Evolutionary conservation across 2,329 filamentous ascomycete genomes (phyloP).

Genomic region (Fusarium goolgardi): DNA sequence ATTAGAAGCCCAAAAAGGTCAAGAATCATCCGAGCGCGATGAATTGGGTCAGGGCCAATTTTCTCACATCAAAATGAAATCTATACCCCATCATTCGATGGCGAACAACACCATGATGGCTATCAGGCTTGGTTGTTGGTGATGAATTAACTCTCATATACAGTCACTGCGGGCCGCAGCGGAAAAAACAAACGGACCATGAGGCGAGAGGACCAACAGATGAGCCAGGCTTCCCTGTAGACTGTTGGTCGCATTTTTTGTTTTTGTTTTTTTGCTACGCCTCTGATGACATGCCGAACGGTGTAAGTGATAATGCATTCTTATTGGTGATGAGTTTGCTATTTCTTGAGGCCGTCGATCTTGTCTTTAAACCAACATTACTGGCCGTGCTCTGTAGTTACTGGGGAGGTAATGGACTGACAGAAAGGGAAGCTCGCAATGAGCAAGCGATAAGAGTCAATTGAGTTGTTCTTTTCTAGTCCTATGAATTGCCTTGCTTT

Average conservation of each 20-base stretch:
- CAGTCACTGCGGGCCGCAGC: slow-evolving; percentile 30
- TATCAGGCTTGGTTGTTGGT: slow-evolving; percentile 28
- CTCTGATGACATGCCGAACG: not conserved
- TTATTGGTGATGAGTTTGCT: slow-evolving; percentile 11
- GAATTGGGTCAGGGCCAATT: not conserved
- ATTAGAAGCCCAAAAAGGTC: slow-evolving; percentile 21
- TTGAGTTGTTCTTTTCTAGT: not conserved
- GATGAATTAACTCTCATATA: slow-evolving; percentile 28
- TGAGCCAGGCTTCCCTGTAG: slow-evolving; percentile 19
- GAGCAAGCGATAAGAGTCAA: not conserved
- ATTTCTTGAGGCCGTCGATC: slow-evolving; percentile 1
- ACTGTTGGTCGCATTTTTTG: not conserved
- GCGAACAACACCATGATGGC: slow-evolving; percentile 20
- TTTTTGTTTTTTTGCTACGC: slow-evolving; percentile 12
- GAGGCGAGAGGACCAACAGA: slow-evolving; percentile 25
- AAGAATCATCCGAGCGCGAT: slow-evolving; percentile 19
- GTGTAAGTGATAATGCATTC: slow-evolving; percentile 1
- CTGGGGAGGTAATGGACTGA: not conserved
- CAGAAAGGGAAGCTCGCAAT: not conserved
- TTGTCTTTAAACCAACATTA: not conserved
- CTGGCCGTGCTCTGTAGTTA: not conserved
- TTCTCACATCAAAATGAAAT: not conserved
- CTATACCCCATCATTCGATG: slow-evolving; percentile 20
- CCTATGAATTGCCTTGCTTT: not conserved
- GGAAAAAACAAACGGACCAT: slow-evolving; percentile 13